These are phyloP conservation scores for Steccherinum ochraceum DNA, from an alignment of 768 basidiomycete genomes.

Conservation along the genomic window DNA sequence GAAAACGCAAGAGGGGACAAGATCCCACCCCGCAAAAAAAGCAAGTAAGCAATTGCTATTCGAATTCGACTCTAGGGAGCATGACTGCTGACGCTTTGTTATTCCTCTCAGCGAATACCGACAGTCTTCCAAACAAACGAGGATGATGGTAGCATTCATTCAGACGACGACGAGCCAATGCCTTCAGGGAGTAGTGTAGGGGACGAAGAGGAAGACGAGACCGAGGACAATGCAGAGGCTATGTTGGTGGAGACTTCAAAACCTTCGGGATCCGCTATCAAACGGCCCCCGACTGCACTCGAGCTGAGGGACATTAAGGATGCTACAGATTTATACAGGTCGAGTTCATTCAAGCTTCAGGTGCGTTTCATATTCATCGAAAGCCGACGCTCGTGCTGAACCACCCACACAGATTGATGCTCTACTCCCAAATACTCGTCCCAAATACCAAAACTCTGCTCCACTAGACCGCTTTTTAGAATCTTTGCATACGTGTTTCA, in stretches of 20 bases:
- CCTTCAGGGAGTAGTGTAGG: constrained; percentile 1
- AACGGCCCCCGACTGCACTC: constrained; percentile 58
- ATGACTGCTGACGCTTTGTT: too few relatives aligned
- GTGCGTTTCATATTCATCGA: constrained; percentile 29
- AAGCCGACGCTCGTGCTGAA: not conserved
- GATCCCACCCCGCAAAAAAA: too few relatives aligned
- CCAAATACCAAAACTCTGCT: constrained; percentile 50
- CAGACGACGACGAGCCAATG: not conserved
- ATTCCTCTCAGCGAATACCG: too few relatives aligned
- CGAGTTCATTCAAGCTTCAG: constrained; percentile 81
- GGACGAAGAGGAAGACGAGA: constrained; percentile 6
- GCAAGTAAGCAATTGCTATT: too few relatives aligned
- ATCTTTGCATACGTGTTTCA: constrained; percentile 59
- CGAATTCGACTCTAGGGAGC: too few relatives aligned
- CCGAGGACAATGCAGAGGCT: constrained; percentile 11
- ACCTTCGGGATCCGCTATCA: constrained; percentile 11
- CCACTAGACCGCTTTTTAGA: constrained; percentile 65
- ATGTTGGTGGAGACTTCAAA: not conserved
- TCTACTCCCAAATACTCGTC: constrained; percentile 68
- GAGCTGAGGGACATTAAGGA: constrained; percentile 71
- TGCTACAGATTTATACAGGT: constrained; percentile 66
- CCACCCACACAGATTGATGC: constrained; percentile 60
- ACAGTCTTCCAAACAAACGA: too few relatives aligned
- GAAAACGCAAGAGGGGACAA: too few relatives aligned
- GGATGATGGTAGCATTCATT: too few relatives aligned